A percentile compares a stretch with the other conserved stretches of the same genome.
Conservation (phyloP, 768 basidiomycete genomes). For the Boletus tylopilopsis region DNA sequence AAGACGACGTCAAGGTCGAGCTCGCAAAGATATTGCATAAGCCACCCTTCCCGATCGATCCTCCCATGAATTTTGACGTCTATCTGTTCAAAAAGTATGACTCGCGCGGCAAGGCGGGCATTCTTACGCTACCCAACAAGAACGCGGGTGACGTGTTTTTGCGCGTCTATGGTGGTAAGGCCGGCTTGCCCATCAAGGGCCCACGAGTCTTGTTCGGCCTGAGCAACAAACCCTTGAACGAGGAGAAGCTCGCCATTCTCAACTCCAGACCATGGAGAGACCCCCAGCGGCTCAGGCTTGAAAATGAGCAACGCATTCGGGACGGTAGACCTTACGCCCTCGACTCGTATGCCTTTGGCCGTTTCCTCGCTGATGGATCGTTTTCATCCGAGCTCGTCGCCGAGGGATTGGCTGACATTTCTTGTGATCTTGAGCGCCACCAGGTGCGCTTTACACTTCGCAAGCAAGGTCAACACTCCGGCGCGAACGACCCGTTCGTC, state of each 20-base stretch:
- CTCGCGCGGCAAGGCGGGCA: slow-evolving; percentile 24
- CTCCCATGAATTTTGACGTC: slow-evolving; percentile 33
- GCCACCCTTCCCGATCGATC: slow-evolving; percentile 27
- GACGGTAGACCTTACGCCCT: slow-evolving; percentile 24
- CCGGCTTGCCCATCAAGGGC: slow-evolving; percentile 28
- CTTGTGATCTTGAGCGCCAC: slow-evolving; percentile 35
- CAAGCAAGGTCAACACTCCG: slow-evolving; percentile 20
- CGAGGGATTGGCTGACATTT: slow-evolving; percentile 28
- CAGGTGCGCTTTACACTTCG: slow-evolving; percentile 30
- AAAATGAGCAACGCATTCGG: slow-evolving; percentile 22
- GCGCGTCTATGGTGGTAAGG: slow-evolving; percentile 19
- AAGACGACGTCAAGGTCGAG: slow-evolving; percentile 31
- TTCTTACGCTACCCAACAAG: slow-evolving; percentile 29
- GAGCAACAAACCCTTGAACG: slow-evolving; percentile 24
- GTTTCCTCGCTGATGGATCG: slow-evolving; percentile 31
- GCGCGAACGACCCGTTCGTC: neutral
- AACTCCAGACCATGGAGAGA: slow-evolving; percentile 29
- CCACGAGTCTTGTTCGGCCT: slow-evolving; percentile 13
- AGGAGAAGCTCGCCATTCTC: slow-evolving; percentile 21
- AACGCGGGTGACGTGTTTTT: slow-evolving; percentile 25
- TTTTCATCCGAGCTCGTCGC: slow-evolving; percentile 32
- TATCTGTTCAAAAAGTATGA: slow-evolving; percentile 25
- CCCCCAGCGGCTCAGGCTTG: slow-evolving; percentile 21
- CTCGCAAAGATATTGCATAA: slow-evolving; percentile 34
- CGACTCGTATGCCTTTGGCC: slow-evolving; percentile 32